Evolutionary conservation across 371 early-diverging fungal species (phyloP).

Genomic region (Mucor saturninus): DNA sequence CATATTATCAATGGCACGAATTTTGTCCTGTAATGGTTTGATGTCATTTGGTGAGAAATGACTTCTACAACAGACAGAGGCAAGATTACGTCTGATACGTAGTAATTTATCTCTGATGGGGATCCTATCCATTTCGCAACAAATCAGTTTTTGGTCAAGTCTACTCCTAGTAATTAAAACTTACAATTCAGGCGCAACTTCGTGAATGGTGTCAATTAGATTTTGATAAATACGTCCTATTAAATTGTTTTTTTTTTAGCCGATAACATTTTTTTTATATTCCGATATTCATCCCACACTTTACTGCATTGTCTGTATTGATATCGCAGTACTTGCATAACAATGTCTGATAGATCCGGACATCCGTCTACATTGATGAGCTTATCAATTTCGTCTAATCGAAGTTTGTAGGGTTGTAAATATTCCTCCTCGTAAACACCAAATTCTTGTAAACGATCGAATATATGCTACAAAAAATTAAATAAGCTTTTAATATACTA

Average conservation of each 20-base stretch:
- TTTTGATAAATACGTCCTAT: constrained; percentile 39
- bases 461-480: constrained; percentile 62
- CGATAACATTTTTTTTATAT: no score
- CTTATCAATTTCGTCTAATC: constrained; percentile 43
- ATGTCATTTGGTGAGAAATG: constrained; percentile 48
- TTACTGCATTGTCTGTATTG: constrained; percentile 51
- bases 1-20: constrained; percentile 69
- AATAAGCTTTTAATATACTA: not conserved
- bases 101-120: constrained; percentile 70
- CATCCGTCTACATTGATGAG: constrained; percentile 40
- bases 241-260: not conserved
- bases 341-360: constrained; percentile 29
- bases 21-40: constrained; percentile 62
- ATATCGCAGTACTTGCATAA: constrained; percentile 39
- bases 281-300: not conserved
- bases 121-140: constrained; percentile 33
- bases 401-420: constrained; percentile 41
- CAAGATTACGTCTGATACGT: constrained; percentile 66
- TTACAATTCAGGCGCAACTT: constrained; percentile 52
- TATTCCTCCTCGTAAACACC: constrained; percentile 68
- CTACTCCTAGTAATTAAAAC: not conserved
- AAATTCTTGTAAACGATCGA: constrained; percentile 69
- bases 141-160: not conserved
- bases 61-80: constrained; percentile 49
- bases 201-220: constrained; percentile 43